Base-by-base conservation (phyloP, 495 filamentous ascomycete genomes). In the Aspergillus sclerotiicarbonarius region DNA sequence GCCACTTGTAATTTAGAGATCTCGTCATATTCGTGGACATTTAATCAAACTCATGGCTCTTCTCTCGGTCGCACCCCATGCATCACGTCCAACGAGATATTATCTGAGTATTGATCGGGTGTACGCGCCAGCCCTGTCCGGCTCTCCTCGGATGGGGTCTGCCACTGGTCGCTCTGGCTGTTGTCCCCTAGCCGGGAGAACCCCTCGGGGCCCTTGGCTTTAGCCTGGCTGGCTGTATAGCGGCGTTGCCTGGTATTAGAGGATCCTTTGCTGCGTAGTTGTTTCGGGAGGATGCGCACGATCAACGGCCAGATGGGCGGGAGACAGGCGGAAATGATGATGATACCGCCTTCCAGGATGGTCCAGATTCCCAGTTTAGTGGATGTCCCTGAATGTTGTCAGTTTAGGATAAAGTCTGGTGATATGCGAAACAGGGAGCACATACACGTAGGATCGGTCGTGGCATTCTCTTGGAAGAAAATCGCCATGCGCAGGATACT, bases 281-380 rank as follows among this genome's bases (percentile, higher is more conserved):
- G 12, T 9, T 35, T 21, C 6, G 64, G 60, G 2, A 59, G 19
- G 19, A 61, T 20, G 0, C 56, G 56, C n/a, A 47, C 54, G 30
- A 70, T 47, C 7, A 71, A 54, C 8, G 68, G 66, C 68, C 68
- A 67, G 43, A 67, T 68, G 3, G 59, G 54, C 9, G 64, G 56
- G 9, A 71, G 62, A 20, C 66, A 71, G 6, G 64, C 56, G 21
- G 66, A 62, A 48, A 68, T 63, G 21, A 71, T 61, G 1, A 71
- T 60, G 12, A 68, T 50, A 0, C 50, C 63, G 2, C 63, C 48
- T 60, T 68, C 68, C 19, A 68, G 44, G 9, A 64, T 44, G 13
- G 63, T 64, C 43, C 62, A 55, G 20, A 71, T 65, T 8, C 60
- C 63, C 6, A 68, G 56, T 18, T 62, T 60, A 37, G 65, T 52